Base-by-base conservation (phyloP, 257 asterid genomes). In the Apocynum venetum region DNA sequence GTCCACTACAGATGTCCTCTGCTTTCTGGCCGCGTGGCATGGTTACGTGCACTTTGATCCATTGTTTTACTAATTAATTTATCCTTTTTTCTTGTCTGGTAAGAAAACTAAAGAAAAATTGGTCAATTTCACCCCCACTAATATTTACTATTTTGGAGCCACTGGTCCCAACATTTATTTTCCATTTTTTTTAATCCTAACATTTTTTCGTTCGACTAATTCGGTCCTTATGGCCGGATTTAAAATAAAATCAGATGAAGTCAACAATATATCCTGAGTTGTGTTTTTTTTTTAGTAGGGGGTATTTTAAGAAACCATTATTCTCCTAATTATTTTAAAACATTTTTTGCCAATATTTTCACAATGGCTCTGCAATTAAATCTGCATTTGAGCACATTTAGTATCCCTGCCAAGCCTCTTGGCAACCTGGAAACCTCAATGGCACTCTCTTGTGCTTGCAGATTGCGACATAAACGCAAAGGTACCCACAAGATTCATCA, bases 401-500 rank as follows among this genome's bases (percentile, higher is more conserved):
- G 72, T 91, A 95, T 2, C 91, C 90, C 1, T 95, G 89, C 98
- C 99, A 95, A 4, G 88, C 92, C 17, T 68, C 88, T 71, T 90
- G 88, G 74, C 79, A 64, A 1, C 99, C 98, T 0, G 98, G 98
- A 78, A 93, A 95, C 87, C 72, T 89, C 84, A 93, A 72, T 0
- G 86, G 87, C n/a, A 76, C 7, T 2, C 96, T 96, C 83, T 90
- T 93, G 38, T 93, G 94, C 87, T 91, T 93, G 65, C 97, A 95
- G 10, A 95, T 93, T 3, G 99, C 89, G 0, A 97, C 97, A n/a
- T 95, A 91, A 1, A 88, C 97, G 71, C 96, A 93, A 8, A 93
- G 88, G 96, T 86, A 3, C 98, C 97, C 9, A 93, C 90, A 57
- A 89, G 8, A 71, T 95, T 93, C 99, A 91, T 91, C 94, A 88